Evolutionary conservation across 805 yeast species (phyloP).

Genomic region (Cyberlindnera misumaiensis): DNA sequence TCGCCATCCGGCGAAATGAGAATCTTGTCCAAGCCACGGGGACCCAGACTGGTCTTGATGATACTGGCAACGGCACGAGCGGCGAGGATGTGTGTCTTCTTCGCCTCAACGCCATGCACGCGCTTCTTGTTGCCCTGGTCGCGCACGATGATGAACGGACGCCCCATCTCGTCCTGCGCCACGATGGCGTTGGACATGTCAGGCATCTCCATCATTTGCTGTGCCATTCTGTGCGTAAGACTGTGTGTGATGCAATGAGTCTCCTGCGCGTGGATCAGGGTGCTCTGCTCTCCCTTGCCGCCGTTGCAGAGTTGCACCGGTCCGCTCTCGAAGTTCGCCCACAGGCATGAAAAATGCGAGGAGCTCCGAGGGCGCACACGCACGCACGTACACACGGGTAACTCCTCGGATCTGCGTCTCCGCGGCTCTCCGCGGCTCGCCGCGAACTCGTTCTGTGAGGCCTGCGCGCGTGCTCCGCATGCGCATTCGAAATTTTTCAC

Average conservation of each 20-base stretch:
- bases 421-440: not conserved
- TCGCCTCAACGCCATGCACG: slow-evolving; percentile 73
- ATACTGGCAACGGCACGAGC: slow-evolving; percentile 93
- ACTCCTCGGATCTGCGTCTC: too few species aligned
- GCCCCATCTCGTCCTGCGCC: slow-evolving; percentile 99
- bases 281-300: too few species aligned
- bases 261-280: too few species aligned
- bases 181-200: slow-evolving; percentile 97
- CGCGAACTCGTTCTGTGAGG: slow-evolving; percentile 1
- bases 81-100: slow-evolving; percentile 82
- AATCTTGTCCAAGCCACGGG: slow-evolving; percentile 97
- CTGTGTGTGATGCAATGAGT: too few species aligned
- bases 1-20: slow-evolving; percentile 95
- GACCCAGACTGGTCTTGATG: slow-evolving; percentile 89
- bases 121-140: slow-evolving; percentile 66
- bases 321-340: too few species aligned
- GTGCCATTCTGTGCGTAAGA: slow-evolving; percentile 22
- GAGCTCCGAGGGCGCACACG: too few species aligned
- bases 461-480: too few species aligned
- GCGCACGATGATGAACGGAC: slow-evolving; percentile 95
- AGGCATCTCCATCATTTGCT: slow-evolving; percentile 49
- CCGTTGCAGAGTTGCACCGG: too few species aligned
- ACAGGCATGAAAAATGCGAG: too few species aligned
- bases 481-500: not conserved
- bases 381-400: too few species aligned